phyloP scores from a whole-genome alignment of 2,329 filamentous ascomycete species.

The Fusarium setosum region DNA sequence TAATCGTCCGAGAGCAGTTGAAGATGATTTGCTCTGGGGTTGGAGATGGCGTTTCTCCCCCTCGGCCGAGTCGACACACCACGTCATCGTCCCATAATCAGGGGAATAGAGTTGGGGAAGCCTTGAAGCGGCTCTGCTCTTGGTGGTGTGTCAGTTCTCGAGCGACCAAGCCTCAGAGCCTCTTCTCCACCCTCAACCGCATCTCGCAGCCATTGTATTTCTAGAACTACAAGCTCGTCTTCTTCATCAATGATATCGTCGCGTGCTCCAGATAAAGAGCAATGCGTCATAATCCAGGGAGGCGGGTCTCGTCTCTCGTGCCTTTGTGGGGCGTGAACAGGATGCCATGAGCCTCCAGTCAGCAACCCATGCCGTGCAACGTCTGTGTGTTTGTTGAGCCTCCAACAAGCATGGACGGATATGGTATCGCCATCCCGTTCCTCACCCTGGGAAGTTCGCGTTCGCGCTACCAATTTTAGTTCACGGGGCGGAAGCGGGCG shows the following conservation, averaged over 20 bases:
- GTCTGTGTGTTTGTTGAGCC: conserved; percentile 18
- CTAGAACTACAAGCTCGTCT: neutral
- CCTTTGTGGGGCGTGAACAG: conserved; percentile 21
- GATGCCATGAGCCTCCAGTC: conserved; percentile 18
- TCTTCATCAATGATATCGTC: neutral
- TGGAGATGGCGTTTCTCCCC: too few relatives aligned
- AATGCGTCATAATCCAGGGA: conserved; percentile 37
- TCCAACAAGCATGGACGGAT: conserved; percentile 5
- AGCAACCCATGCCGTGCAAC: conserved; percentile 11
- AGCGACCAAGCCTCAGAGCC: neutral
- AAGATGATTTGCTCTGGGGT: too few relatives aligned
- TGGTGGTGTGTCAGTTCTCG: neutral
- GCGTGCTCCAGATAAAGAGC: neutral
- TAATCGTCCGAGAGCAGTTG: too few relatives aligned
- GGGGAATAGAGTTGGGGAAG: conserved; percentile 23
- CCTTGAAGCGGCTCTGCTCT: conserved; percentile 30
- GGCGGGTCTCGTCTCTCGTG: conserved; percentile 19
- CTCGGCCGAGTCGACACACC: conserved; percentile 29
- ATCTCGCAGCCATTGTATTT: neutral
- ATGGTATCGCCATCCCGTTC: neutral
- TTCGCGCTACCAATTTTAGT: conserved; percentile 20
- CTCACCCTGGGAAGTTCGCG: conserved; percentile 16
- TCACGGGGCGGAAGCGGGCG: conserved; percentile 2
- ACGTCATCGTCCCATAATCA: conserved; percentile 30
- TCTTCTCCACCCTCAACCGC: neutral